phyloP scores from a whole-genome alignment of 139 green algal genomes.

The Asterochloris sp. region DNA sequence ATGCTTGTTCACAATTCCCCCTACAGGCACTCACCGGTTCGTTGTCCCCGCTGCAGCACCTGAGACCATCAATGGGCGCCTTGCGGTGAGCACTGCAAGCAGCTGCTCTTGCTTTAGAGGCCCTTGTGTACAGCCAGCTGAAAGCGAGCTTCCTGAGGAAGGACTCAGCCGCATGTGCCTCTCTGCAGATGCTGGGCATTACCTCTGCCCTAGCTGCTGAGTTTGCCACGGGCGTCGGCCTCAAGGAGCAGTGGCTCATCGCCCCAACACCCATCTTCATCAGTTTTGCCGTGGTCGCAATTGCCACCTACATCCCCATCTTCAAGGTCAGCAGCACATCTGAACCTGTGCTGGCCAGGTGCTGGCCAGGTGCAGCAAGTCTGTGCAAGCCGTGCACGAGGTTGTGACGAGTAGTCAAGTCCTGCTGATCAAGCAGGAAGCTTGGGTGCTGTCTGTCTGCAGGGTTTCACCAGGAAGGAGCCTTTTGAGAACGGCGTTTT shows the following conservation, averaged over 20 bases:
- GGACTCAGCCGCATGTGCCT: too few relatives aligned
- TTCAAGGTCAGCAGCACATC: neutral
- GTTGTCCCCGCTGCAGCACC: neutral
- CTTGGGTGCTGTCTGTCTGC: too few relatives aligned
- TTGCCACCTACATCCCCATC: constrained; percentile 31
- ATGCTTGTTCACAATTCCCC: too few relatives aligned
- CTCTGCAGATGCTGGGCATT: constrained; percentile 12
- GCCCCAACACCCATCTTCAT: constrained; percentile 10
- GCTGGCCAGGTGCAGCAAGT: too few relatives aligned
- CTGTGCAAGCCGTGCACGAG: too few relatives aligned
- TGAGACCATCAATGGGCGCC: constrained; percentile 26
- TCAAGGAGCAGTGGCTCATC: constrained; percentile 21
- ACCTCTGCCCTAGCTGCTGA: constrained; percentile 19
- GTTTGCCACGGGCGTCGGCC: constrained; percentile 18
- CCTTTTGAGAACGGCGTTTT: constrained; percentile 12
- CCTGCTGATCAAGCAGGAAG: too few relatives aligned
- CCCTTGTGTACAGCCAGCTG: too few relatives aligned
- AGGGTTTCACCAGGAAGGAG: constrained; percentile 24
- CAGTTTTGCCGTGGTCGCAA: constrained; percentile 19
- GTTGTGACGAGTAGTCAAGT: too few relatives aligned
- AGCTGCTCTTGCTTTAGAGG: too few relatives aligned
- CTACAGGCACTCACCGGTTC: too few relatives aligned
- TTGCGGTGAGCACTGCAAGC: neutral
- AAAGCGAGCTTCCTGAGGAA: too few relatives aligned
- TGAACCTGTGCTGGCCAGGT: too few relatives aligned